A percentile compares a stretch with the other conserved stretches of the same genome.
Evolutionary conservation across 805 yeast species (phyloP).

Genomic region (Lipomyces starkeyi): DNA sequence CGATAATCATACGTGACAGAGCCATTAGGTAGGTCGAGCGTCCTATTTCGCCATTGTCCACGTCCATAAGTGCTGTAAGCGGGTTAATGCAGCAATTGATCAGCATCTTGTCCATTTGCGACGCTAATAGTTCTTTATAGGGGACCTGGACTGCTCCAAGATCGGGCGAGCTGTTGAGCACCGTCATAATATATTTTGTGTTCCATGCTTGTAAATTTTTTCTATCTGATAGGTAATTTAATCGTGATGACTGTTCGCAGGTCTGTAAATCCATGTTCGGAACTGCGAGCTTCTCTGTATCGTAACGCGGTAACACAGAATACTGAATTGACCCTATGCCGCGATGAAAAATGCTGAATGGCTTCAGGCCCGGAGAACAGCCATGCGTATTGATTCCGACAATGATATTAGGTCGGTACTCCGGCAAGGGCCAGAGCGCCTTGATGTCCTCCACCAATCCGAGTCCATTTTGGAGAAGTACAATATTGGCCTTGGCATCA

Average conservation of each 20-base stretch:
- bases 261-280: background rate
- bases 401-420: conserved; percentile 60
- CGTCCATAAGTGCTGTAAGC: conserved; percentile 75
- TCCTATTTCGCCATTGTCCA: conserved; percentile 77
- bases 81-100: conserved; percentile 87
- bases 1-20: conserved; percentile 13
- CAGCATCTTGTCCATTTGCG: conserved; percentile 76
- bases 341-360: conserved; percentile 59
- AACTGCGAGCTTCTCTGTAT: background rate
- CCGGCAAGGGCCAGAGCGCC: conserved; percentile 59
- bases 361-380: conserved; percentile 52
- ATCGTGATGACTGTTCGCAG: background rate
- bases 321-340: conserved; percentile 70
- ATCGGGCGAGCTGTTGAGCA: conserved; percentile 18
- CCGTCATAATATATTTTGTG: background rate
- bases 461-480: conserved; percentile 85
- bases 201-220: background rate
- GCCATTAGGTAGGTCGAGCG: conserved; percentile 36
- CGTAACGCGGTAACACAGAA: conserved; percentile 59
- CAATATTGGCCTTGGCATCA: conserved; percentile 16
- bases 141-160: conserved; percentile 38
- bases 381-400: conserved; percentile 89
- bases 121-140: conserved; percentile 56
- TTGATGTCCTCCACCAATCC: conserved; percentile 66
- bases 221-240: background rate